Percentiles rank a stretch among this genome's conserved stretches.
phyloP scores from a whole-genome alignment of 192 early-diverging fungal genomes.

The Coemansia guatemalensis region DNA sequence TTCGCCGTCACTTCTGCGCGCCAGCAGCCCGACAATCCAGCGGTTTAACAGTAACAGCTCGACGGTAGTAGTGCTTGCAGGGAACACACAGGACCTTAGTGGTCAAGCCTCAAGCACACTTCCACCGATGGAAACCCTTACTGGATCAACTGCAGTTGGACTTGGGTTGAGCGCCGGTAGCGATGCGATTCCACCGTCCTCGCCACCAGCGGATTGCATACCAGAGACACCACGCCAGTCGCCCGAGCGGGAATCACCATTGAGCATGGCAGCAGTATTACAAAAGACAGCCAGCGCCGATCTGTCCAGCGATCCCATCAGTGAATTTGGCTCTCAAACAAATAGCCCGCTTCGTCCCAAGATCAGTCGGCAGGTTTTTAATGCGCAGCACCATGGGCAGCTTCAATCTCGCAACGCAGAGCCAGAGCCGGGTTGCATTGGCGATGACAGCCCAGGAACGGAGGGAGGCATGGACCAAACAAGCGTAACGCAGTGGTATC shows the following conservation, averaged over 20 bases:
- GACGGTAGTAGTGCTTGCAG: conserved; percentile 12
- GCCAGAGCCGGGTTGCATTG: background rate
- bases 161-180: background rate
- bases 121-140: background rate
- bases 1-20: conserved; percentile 33
- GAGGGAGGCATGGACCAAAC: background rate
- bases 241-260: background rate
- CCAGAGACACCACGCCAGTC: conserved; percentile 22
- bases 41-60: conserved; percentile 23
- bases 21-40: conserved; percentile 42
- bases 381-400: background rate
- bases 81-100: conserved; percentile 12
- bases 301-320: conserved; percentile 42
- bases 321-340: conserved; percentile 31
- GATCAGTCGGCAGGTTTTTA: background rate
- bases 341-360: background rate
- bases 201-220: conserved; percentile 7
- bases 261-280: background rate
- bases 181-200: background rate
- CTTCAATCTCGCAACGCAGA: background rate
- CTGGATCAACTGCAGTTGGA: conserved; percentile 6
- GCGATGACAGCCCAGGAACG: background rate
- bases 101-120: no score
- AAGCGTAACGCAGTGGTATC: conserved; percentile 48
- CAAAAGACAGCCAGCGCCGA: conserved; percentile 5